phyloP scores from a whole-genome alignment of 306 rosid species.

The Lablab purpureus region DNA sequence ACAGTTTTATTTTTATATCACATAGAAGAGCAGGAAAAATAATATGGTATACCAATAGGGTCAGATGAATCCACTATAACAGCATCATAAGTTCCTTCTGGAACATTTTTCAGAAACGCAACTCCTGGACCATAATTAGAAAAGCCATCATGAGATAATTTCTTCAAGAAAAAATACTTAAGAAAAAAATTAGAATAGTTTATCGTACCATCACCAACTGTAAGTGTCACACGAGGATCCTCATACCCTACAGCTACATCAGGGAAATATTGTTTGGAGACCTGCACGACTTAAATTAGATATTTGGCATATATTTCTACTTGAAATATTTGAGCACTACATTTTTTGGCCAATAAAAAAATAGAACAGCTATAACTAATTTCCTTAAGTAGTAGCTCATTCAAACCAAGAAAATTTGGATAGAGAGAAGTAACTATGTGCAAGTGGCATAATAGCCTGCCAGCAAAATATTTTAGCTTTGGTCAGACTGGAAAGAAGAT shows the following conservation, averaged over 20 bases:
- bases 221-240: constrained; percentile 92
- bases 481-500: constrained; percentile 19
- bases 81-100: constrained; percentile 95
- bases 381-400: neutral
- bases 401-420: neutral
- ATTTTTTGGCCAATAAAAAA: constrained; percentile 3
- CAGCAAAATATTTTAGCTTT: constrained; percentile 26
- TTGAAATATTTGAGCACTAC: constrained; percentile 15
- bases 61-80: constrained; percentile 97
- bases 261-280: constrained; percentile 90
- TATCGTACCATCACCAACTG: constrained; percentile 85
- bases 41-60: constrained; percentile 76
- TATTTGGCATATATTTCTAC: neutral
- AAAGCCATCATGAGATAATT: constrained; percentile 40
- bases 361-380: neutral
- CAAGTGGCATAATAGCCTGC: constrained; percentile 10
- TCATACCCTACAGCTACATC: constrained; percentile 79
- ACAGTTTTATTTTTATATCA: constrained; percentile 11
- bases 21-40: neutral
- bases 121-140: constrained; percentile 71
- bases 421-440: constrained; percentile 15
- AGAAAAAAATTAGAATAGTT: constrained; percentile 10
- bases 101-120: constrained; percentile 84
- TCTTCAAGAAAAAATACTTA: neutral
- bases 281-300: constrained; percentile 54